phyloP scores from a whole-genome alignment of 73 alveolate genomes.

The Tetrahymena borealis region DNA sequence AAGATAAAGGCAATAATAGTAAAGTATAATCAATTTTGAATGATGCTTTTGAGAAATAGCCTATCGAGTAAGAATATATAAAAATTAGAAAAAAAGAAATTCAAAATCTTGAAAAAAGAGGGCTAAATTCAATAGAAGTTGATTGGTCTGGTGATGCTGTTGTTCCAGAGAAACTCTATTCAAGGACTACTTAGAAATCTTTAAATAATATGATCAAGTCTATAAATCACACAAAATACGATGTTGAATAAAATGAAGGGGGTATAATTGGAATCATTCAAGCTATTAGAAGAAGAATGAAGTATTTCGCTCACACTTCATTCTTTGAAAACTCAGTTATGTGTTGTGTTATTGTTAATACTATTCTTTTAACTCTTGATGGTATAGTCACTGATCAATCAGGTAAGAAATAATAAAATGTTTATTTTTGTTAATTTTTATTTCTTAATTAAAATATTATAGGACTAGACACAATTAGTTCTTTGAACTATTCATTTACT shows the following conservation, averaged over 20 bases:
- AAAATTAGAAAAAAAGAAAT: neutral
- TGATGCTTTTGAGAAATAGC: neutral
- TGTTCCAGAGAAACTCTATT: neutral
- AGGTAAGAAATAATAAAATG: neutral
- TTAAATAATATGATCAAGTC: neutral
- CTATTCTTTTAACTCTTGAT: slow-evolving; percentile 72
- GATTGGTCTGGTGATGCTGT: slow-evolving; percentile 1
- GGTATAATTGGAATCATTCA: neutral
- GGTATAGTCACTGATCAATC: slow-evolving; percentile 17
- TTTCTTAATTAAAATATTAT: neutral
- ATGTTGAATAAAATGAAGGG: neutral
- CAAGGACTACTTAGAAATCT: neutral
- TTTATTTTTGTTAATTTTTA: neutral
- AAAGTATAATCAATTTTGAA: neutral
- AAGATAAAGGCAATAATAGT: neutral
- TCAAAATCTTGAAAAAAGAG: neutral
- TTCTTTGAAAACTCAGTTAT: neutral
- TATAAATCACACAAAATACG: neutral
- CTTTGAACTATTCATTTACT: slow-evolving; percentile 61
- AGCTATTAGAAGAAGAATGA: neutral
- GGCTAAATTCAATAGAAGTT: neutral
- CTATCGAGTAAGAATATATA: neutral
- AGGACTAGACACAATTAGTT: slow-evolving; percentile 7
- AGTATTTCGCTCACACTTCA: neutral
- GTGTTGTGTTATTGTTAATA: slow-evolving; percentile 35